phyloP scores from a whole-genome alignment of 352 stramenopile species.

The Phytophthora agathidicida region DNA sequence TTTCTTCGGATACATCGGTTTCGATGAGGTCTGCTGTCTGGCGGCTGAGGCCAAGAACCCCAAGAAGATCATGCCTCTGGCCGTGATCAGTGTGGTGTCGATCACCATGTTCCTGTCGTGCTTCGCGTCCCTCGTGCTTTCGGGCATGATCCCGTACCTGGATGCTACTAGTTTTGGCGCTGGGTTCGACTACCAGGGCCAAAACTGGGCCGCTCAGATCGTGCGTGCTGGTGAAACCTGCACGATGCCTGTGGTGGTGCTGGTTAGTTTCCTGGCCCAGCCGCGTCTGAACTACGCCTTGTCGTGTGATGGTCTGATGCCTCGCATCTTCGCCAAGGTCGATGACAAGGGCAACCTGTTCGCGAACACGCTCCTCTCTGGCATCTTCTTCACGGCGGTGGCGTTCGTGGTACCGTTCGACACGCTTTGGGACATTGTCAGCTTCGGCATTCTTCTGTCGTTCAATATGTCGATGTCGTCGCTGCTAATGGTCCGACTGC shows the following conservation, averaged over 20 bases:
- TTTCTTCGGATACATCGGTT: conserved; percentile 96
- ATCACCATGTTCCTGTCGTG: conserved; percentile 77
- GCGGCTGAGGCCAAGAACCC: conserved; percentile 82
- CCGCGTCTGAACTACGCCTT: conserved; percentile 94
- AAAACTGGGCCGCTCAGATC: conserved; percentile 57
- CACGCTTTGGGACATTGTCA: conserved; percentile 90
- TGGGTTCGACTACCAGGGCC: conserved; percentile 49
- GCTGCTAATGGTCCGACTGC: conserved; percentile 74
- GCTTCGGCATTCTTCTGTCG: conserved; percentile 85
- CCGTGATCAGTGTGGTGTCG: conserved; percentile 82
- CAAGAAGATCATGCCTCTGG: conserved; percentile 75
- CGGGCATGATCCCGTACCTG: conserved; percentile 67
- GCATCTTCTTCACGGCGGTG: conserved; percentile 67
- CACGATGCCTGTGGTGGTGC: conserved; percentile 89
- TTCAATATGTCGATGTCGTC: conserved; percentile 87
- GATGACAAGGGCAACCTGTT: conserved; percentile 85
- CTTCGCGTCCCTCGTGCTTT: conserved; percentile 87
- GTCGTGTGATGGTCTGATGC: conserved; percentile 93
- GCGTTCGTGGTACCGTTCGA: conserved; percentile 81
- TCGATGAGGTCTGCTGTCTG: conserved; percentile 95
- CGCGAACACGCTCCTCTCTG: conserved; percentile 71
- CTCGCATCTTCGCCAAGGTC: conserved; percentile 89
- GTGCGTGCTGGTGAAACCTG: conserved; percentile 34
- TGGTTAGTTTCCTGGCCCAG: conserved; percentile 94
- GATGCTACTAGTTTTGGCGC: conserved; percentile 44